Base-by-base conservation (phyloP, 1,284 basidiomycete genomes). In the Boletellus deceptivus region DNA sequence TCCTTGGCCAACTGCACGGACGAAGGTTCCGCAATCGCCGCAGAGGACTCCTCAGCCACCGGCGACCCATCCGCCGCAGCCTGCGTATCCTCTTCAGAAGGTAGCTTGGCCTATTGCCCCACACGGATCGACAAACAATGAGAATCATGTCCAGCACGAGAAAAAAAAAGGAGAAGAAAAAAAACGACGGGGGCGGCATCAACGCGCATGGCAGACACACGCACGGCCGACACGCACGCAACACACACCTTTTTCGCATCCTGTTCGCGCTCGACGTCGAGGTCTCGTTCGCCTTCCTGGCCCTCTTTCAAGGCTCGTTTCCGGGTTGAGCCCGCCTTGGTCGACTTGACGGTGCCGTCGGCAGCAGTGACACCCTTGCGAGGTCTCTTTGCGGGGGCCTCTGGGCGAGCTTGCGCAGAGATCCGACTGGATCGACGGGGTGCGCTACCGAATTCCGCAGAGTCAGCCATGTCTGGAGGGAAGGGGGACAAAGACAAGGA, bases 351-450 rank as follows among this genome's bases (percentile, higher is more conserved):
- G 13, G 20, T 11, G 9, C 18, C 38, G n/a, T 52, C 55, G 35
- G 36, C 31, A 14, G 52, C 29, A 27, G 62, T 35, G 3, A 52
- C 13, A 13, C 42, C 59, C 51, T 78, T 79, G 54, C 73, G 76
- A 36, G 65, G 47, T 53, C 62, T 59, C 47, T 62, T 69, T 43
- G 48, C 25, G 29, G 60, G 65, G 29, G 64, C 53, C 35, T 64
- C 70, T 40, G 67, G 61, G 45, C 67, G 68, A 42, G 74, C 67
- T 33, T 71, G 70, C 4, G 75, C 60, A 6, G 76, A 74, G 44
- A 80, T 73, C 41, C 79, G 67, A 17, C 70, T 70, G 11, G 79
- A 81, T 48, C 79, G 72, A 52, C 79, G 69, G 9, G 75, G 76
- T 38, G 67, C 55, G 25, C 41, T 17, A 24, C 36, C 34, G 14